Percentiles rank a stretch among this genome's conserved stretches.
phyloP scores from a whole-genome alignment of 805 yeast genomes.

The Wickerhamiella lipophila region DNA sequence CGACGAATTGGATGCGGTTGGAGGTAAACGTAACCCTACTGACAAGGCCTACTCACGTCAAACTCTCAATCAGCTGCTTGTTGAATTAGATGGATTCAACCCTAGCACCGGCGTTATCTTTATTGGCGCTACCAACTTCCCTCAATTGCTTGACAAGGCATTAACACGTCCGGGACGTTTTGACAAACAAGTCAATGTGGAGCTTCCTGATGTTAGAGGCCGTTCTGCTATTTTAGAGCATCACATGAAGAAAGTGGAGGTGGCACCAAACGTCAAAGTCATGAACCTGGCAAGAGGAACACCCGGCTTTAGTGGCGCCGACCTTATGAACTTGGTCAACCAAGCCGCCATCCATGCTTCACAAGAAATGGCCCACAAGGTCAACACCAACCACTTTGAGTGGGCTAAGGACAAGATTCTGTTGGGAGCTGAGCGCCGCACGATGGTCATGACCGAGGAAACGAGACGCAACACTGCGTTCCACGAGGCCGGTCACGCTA shows the following conservation, averaged over 20 bases:
- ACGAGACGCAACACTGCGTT: conserved; percentile 87
- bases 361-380: conserved; percentile 79
- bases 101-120: conserved; percentile 88
- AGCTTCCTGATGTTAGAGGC: conserved; percentile 95
- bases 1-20: conserved; percentile 97
- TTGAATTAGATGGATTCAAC: conserved; percentile 84
- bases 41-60: conserved; percentile 98
- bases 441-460: conserved; percentile 96
- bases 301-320: conserved; percentile 98
- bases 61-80: conserved; percentile 87
- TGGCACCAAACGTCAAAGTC: conserved; percentile 76
- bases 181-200: conserved; percentile 90
- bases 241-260: conserved; percentile 82
- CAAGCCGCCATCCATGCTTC: conserved; percentile 98
- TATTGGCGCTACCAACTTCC: conserved; percentile 97
- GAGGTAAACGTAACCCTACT: conserved; percentile 92
- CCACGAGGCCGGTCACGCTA: conserved; percentile 99
- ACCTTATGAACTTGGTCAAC: conserved; percentile 84
- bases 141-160: conserved; percentile 92
- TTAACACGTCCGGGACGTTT: conserved; percentile 97
- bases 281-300: conserved; percentile 90
- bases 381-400: conserved; percentile 82
- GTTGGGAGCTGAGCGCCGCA: conserved; percentile 95
- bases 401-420: conserved; percentile 99
- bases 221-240: conserved; percentile 83